Conservation (phyloP, 495 filamentous ascomycete species). For the Glutinoglossum americanum region DNA sequence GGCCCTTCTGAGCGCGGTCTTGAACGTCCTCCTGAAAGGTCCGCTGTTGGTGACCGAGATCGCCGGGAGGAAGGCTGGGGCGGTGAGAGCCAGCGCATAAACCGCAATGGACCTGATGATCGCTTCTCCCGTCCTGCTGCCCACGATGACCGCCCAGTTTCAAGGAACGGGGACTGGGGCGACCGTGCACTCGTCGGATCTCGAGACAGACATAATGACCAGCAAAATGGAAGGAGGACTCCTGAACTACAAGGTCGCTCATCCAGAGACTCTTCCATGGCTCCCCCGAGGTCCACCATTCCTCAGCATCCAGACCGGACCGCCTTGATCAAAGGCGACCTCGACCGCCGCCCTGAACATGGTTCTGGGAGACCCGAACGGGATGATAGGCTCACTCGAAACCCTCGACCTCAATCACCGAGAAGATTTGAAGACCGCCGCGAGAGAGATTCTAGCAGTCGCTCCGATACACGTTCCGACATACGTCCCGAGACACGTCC, state of each 20-base stretch:
- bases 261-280: constrained; percentile 2
- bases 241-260: background rate
- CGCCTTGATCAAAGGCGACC: constrained; percentile 23
- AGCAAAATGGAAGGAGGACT: background rate
- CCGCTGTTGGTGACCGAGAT: background rate
- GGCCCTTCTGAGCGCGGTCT: background rate
- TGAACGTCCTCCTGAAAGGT: constrained; percentile 1
- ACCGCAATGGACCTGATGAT: constrained; percentile 1
- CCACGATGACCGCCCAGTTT: constrained; percentile 3
- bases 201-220: constrained; percentile 2
- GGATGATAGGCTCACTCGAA: constrained; percentile 24
- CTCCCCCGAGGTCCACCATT: constrained; percentile 7
- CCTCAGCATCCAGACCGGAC: constrained; percentile 27
- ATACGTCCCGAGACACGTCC: constrained; percentile 24
- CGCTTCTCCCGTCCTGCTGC: background rate
- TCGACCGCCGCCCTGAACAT: constrained; percentile 7
- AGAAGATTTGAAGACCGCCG: constrained; percentile 22
- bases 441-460: constrained; percentile 11
- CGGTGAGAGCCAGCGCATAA: background rate
- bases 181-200: background rate
- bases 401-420: constrained; percentile 28
- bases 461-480: constrained; percentile 10
- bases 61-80: background rate
- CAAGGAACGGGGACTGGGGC: constrained; percentile 1
- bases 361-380: constrained; percentile 18